Evolutionary conservation across 1,284 basidiomycete species (phyloP).

Genomic region (Ustilago sp.): DNA sequence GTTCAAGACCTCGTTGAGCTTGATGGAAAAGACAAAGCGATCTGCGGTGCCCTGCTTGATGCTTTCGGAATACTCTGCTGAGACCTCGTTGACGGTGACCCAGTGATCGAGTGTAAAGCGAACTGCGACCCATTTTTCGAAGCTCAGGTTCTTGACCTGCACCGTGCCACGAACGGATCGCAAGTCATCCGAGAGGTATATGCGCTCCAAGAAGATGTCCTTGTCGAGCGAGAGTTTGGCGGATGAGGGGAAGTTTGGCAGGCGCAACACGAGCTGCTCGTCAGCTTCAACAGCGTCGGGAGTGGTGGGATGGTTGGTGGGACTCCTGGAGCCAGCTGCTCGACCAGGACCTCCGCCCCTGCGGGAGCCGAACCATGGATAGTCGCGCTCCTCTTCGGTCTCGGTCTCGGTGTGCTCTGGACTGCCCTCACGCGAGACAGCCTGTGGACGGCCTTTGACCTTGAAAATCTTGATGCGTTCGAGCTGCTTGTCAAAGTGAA

Average conservation of each 20-base stretch:
- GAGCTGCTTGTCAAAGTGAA: slow-evolving; percentile 91
- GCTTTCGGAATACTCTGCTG: slow-evolving; percentile 78
- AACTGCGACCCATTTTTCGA: slow-evolving; percentile 86
- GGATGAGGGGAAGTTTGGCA: slow-evolving; percentile 74
- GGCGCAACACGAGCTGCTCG: slow-evolving; percentile 70
- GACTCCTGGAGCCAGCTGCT: slow-evolving; percentile 22
- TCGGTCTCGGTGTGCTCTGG: slow-evolving; percentile 88
- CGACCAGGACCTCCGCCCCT: slow-evolving; percentile 35
- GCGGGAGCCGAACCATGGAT: slow-evolving; percentile 52
- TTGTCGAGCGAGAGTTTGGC: slow-evolving; percentile 69
- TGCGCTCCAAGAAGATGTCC: slow-evolving; percentile 73
- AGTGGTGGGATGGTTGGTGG: slow-evolving; percentile 32
- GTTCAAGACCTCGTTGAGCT: slow-evolving; percentile 71
- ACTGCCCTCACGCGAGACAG: slow-evolving; percentile 89
- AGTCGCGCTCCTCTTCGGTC: slow-evolving; percentile 73
- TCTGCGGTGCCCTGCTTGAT: slow-evolving; percentile 76
- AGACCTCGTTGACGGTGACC: slow-evolving; percentile 95
- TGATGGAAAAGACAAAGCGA: slow-evolving; percentile 73
- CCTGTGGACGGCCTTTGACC: slow-evolving; percentile 90
- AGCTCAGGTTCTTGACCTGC: slow-evolving; percentile 85
- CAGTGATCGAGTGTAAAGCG: slow-evolving; percentile 94
- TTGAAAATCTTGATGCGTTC: slow-evolving; percentile 91
- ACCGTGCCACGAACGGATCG: slow-evolving; percentile 78
- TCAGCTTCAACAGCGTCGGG: slow-evolving; percentile 40
- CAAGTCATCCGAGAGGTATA: slow-evolving; percentile 77